Evolutionary conservation across 116 monocot species (phyloP).

Genomic region (Papilionanthe hybrid): DNA sequence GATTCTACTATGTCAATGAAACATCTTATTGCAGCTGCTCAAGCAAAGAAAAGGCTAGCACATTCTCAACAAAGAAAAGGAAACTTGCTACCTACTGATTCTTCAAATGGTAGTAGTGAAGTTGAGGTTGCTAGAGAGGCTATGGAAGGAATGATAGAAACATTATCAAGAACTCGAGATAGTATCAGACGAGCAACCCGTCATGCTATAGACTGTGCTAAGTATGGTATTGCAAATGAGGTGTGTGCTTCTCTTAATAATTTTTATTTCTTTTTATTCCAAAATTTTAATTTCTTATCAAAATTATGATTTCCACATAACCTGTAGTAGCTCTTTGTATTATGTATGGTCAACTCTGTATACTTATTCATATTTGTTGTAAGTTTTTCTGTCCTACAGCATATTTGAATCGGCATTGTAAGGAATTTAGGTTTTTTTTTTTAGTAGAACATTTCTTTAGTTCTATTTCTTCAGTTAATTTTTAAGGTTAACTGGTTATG

Average conservation of each 20-base stretch:
- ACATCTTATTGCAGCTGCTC: constrained; percentile 95
- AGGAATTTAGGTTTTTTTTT: not conserved
- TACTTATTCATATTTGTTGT: not conserved
- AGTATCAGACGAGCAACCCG: constrained; percentile 97
- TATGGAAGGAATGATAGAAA: constrained; percentile 96
- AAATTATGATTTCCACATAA: not conserved
- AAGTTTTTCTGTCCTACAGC: not conserved
- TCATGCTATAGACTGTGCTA: constrained; percentile 90
- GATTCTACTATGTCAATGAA: constrained; percentile 63
- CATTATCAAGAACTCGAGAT: constrained; percentile 87
- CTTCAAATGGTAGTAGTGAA: constrained; percentile 65
- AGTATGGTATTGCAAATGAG: constrained; percentile 90
- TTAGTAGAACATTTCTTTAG: not conserved
- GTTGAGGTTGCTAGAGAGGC: constrained; percentile 89
- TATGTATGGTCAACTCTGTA: not conserved
- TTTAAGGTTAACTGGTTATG: not conserved
- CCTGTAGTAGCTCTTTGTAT: not conserved
- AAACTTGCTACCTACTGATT: constrained; percentile 23
- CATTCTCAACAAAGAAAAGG: constrained; percentile 44
- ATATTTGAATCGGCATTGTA: not conserved
- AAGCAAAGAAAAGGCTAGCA: constrained; percentile 72
- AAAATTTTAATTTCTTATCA: not conserved
- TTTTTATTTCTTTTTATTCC: not conserved
- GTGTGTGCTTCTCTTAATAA: constrained; percentile 17
- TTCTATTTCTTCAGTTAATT: not conserved